phyloP scores from a whole-genome alignment of 768 basidiomycete genomes.

The Boletus fagicola region DNA sequence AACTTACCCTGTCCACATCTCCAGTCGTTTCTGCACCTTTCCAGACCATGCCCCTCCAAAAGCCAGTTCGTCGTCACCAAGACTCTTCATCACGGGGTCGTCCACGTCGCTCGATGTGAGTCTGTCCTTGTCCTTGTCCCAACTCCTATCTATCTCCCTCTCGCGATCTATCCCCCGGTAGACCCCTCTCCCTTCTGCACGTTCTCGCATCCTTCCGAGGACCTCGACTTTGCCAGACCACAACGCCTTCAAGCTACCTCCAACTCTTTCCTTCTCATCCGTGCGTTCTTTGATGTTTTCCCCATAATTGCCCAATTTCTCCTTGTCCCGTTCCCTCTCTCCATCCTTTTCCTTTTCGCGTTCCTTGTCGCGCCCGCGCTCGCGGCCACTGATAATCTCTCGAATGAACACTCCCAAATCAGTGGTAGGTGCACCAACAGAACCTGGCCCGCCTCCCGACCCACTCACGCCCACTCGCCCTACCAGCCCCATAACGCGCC shows the following conservation, averaged over 20 bases:
- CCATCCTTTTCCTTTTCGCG: conserved; percentile 37
- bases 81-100: conserved; percentile 22
- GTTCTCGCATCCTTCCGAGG: conserved; percentile 30
- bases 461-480: conserved; percentile 35
- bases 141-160: conserved; percentile 25
- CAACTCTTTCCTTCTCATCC: conserved; percentile 36
- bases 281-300: conserved; percentile 32
- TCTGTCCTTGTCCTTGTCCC: conserved; percentile 28
- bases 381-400: conserved; percentile 37
- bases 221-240: conserved; percentile 35
- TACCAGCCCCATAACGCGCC: conserved; percentile 39
- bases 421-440: conserved; percentile 45
- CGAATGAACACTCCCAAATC: conserved; percentile 55
- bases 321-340: conserved; percentile 37
- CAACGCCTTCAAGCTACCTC: conserved; percentile 34
- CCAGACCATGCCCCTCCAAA: conserved; percentile 41
- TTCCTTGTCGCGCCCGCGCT: conserved; percentile 28
- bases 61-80: conserved; percentile 32
- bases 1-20: conserved; percentile 48
- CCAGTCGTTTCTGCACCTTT: conserved; percentile 46
- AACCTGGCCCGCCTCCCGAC: conserved; percentile 37
- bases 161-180: conserved; percentile 24
- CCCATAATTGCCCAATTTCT: conserved; percentile 35
- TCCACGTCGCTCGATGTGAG: conserved; percentile 32
- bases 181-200: conserved; percentile 22